phyloP scores from a whole-genome alignment of 2,329 filamentous ascomycete species.

The Dendryphion nanum region DNA sequence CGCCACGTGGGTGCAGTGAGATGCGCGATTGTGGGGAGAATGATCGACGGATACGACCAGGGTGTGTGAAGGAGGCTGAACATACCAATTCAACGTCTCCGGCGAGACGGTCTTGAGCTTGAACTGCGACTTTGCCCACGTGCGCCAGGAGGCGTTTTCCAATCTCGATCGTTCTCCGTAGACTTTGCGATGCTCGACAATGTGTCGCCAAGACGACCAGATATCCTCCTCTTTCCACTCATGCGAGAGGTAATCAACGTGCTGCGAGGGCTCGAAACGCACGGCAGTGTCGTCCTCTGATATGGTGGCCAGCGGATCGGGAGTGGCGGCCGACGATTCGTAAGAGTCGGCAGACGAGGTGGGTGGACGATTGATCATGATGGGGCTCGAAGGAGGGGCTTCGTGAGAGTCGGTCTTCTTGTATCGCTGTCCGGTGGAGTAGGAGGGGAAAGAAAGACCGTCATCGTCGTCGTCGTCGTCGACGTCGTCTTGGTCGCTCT shows the following conservation, averaged over 20 bases:
- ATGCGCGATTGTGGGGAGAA: slow-evolving; percentile 14
- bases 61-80: slow-evolving; percentile 23
- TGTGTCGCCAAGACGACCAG: slow-evolving; percentile 95
- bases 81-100: slow-evolving; percentile 89
- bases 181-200: slow-evolving; percentile 73
- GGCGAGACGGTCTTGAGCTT: slow-evolving; percentile 83
- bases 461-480: background rate
- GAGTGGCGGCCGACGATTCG: slow-evolving; percentile 52
- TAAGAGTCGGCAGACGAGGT: slow-evolving; percentile 46
- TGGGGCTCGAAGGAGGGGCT: slow-evolving; percentile 40
- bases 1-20: too few species aligned
- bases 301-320: slow-evolving; percentile 50
- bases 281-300: slow-evolving; percentile 80
- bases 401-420: slow-evolving; percentile 11
- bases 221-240: slow-evolving; percentile 95
- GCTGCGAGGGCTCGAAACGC: slow-evolving; percentile 71
- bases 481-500: slow-evolving; percentile 47
- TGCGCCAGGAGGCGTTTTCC: slow-evolving; percentile 96
- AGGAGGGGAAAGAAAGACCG: slow-evolving; percentile 47
- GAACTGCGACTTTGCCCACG: slow-evolving; percentile 92
- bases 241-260: slow-evolving; percentile 94
- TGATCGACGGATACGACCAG: slow-evolving; percentile 24
- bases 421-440: slow-evolving; percentile 22
- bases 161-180: slow-evolving; percentile 79
- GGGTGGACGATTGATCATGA: slow-evolving; percentile 45